A percentile compares a stretch with the other conserved stretches of the same genome.
These are phyloP conservation scores for Neofusicoccum umdonicola DNA, from an alignment of 2,329 filamentous ascomycete species.

Conservation along the genomic window DNA sequence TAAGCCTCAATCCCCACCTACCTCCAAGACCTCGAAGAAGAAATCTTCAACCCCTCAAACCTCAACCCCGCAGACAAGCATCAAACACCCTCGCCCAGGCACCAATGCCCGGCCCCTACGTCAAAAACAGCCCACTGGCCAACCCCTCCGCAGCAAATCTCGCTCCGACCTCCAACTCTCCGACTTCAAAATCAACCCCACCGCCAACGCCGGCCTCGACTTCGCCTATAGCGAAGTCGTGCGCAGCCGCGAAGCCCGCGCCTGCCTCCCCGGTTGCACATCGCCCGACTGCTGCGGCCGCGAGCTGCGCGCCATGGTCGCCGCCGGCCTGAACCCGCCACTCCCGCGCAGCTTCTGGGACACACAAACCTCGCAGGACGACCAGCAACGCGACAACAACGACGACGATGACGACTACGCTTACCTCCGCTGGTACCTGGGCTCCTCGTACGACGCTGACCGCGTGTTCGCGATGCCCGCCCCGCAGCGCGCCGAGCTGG, in stretches of 20 bases:
- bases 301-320: conserved; percentile 65
- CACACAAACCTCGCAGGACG: neutral
- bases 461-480: conserved; percentile 50
- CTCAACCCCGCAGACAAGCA: neutral
- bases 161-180: conserved; percentile 58
- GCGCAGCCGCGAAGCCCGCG: conserved; percentile 66
- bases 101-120: neutral
- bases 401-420: conserved; percentile 36
- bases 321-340: conserved; percentile 24
- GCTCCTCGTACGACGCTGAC: conserved; percentile 38
- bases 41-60: neutral
- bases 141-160: conserved; percentile 57
- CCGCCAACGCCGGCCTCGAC: conserved; percentile 65
- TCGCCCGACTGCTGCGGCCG: conserved; percentile 74
- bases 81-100: neutral
- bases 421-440: conserved; percentile 56
- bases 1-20: neutral
- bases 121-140: neutral
- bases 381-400: neutral
- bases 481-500: conserved; percentile 62
- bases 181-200: conserved; percentile 81
- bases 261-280: conserved; percentile 71
- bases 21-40: neutral
- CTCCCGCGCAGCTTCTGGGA: conserved; percentile 11
- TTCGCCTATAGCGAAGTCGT: conserved; percentile 76